phyloP scores from a whole-genome alignment of 108 stramenopile species.

The Asterionellopsis glacialis region DNA sequence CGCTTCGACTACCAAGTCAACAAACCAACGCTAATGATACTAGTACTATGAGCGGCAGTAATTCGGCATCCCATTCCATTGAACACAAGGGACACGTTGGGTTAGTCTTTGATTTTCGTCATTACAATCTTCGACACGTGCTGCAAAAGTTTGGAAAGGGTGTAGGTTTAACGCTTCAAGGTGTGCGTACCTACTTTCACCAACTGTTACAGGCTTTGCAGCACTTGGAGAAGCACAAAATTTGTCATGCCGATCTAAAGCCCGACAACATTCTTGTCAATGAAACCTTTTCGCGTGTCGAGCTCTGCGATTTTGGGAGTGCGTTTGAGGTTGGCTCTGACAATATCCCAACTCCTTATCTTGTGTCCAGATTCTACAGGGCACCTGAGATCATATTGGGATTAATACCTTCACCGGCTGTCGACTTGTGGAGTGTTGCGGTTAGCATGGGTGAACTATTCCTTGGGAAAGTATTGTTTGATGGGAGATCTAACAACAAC shows the following conservation, averaged over 20 bases:
- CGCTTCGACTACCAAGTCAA: constrained; percentile 41
- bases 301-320: constrained; percentile 92
- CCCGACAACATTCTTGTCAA: constrained; percentile 97
- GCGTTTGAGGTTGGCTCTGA: constrained; percentile 84
- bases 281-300: constrained; percentile 74
- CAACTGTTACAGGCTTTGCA: constrained; percentile 88
- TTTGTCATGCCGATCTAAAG: constrained; percentile 98
- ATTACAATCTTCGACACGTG: constrained; percentile 85
- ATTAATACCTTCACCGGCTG: constrained; percentile 78
- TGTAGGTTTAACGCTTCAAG: constrained; percentile 83
- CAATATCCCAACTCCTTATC: constrained; percentile 91
- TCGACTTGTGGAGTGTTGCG: constrained; percentile 94
- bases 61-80: constrained; percentile 22
- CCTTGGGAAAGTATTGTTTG: constrained; percentile 88
- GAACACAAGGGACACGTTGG: constrained; percentile 78
- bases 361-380: constrained; percentile 97
- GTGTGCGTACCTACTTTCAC: constrained; percentile 85
- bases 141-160: constrained; percentile 91
- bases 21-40: constrained; percentile 11
- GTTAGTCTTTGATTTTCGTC: constrained; percentile 80
- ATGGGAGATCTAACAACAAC: constrained; percentile 92
- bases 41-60: constrained; percentile 10
- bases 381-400: constrained; percentile 99
- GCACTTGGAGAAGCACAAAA: constrained; percentile 73
- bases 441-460: constrained; percentile 93